These are phyloP conservation scores for Colletotrichum navitas DNA, from an alignment of 2,329 filamentous ascomycete genomes.

Conservation along the genomic window DNA sequence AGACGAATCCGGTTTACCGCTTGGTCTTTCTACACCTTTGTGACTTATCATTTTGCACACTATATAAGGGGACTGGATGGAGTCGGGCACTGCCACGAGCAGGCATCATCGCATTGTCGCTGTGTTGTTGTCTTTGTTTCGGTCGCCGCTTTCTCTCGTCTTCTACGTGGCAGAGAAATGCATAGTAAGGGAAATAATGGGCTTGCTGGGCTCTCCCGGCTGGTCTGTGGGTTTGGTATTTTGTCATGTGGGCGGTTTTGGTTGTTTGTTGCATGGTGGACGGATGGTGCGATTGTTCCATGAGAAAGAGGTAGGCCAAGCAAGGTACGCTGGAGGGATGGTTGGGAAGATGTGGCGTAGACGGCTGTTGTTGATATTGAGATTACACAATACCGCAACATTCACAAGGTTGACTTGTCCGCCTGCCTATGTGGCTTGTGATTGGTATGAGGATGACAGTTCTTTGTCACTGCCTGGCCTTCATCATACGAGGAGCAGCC, in stretches of 20 bases:
- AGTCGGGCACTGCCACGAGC: not conserved
- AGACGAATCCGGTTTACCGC: not conserved
- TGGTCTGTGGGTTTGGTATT: conserved; percentile 39
- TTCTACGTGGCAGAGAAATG: not conserved
- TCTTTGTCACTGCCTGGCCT: not conserved
- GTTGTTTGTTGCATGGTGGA: conserved; percentile 5
- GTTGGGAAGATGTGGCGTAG: not conserved
- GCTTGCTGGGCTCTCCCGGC: conserved; percentile 33
- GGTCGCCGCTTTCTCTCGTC: not conserved
- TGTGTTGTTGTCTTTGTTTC: conserved; percentile 4
- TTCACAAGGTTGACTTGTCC: not conserved
- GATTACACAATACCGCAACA: not conserved
- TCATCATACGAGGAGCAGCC: not conserved
- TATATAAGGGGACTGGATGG: conserved; percentile 6
- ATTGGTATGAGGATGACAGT: not conserved
- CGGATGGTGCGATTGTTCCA: not conserved
- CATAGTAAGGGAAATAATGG: conserved; percentile 9
- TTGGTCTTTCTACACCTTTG: conserved; percentile 4
- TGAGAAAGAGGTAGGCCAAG: not conserved
- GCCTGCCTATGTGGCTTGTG: not conserved
- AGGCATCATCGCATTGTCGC: conserved; percentile 13
- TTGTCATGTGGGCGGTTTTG: conserved; percentile 8
- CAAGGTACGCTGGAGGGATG: not conserved
- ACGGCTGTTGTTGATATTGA: not conserved
- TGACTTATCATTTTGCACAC: conserved; percentile 1